Percentiles rank a stretch among this genome's conserved stretches.
These are phyloP conservation scores for Gentiana straminea DNA, from an alignment of 257 asterid genomes.

Conservation along the genomic window DNA sequence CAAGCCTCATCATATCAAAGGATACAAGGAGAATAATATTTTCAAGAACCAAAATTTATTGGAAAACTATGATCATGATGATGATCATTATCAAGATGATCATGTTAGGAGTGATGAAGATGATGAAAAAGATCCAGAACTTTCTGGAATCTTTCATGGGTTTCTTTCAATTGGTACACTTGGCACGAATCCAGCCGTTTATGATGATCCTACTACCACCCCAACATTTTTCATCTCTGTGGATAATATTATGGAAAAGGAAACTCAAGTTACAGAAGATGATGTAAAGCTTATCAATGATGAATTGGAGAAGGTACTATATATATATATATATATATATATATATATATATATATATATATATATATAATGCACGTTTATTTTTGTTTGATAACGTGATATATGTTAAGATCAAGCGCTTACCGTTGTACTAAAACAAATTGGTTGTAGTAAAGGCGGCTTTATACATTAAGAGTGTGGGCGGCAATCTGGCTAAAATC, in stretches of 20 bases:
- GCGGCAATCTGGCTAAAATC: too few species aligned
- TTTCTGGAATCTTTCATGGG: slow-evolving; percentile 80
- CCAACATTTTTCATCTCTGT: slow-evolving; percentile 66
- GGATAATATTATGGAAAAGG: slow-evolving; percentile 74
- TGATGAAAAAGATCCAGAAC: slow-evolving; percentile 50
- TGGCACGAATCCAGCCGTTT: slow-evolving; percentile 42
- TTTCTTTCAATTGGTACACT: slow-evolving; percentile 93
- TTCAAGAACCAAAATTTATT: slow-evolving; percentile 52
- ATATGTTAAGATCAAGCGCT: too few species aligned
- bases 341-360: too few species aligned
- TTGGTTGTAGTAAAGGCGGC: too few species aligned
- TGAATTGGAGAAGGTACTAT: slow-evolving; percentile 56
- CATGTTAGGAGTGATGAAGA: slow-evolving; percentile 45
- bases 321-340: too few species aligned
- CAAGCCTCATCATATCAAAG: slow-evolving; percentile 26
- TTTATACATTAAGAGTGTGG: too few species aligned
- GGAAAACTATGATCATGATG: slow-evolving; percentile 20
- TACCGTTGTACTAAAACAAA: too few species aligned
- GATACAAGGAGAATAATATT: slow-evolving; percentile 30
- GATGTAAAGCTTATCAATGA: slow-evolving; percentile 77
- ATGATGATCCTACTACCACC: slow-evolving; percentile 55
- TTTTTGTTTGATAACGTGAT: too few species aligned
- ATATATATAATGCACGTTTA: too few species aligned
- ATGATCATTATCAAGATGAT: slow-evolving; percentile 12
- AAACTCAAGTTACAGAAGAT: slow-evolving; percentile 67